Conservation (phyloP, 2,329 filamentous ascomycete genomes). For the Acarospora socialis region DNA sequence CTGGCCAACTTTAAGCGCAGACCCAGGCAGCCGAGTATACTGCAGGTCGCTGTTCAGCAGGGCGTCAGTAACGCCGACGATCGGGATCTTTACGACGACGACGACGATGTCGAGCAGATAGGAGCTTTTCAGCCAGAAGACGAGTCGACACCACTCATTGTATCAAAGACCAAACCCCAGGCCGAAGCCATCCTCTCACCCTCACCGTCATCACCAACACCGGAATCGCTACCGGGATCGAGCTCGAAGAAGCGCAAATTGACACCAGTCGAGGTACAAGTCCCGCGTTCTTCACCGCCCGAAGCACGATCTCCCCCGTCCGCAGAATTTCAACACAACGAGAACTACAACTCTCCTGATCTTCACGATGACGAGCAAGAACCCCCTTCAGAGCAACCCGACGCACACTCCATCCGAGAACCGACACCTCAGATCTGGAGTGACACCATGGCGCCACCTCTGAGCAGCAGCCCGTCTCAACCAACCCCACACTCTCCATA, state of each 20-base stretch:
- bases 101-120: slow-evolving; percentile 27
- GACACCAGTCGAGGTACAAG: slow-evolving; percentile 17
- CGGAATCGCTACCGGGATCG: too few species aligned
- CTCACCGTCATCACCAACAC: slow-evolving; percentile 15
- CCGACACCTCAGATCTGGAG: slow-evolving; percentile 18
- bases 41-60: slow-evolving; percentile 30
- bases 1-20: slow-evolving; percentile 30
- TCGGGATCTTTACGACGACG: slow-evolving; percentile 23
- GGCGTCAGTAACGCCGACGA: too few species aligned
- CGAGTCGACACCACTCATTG: slow-evolving; percentile 30
- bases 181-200: slow-evolving; percentile 20
- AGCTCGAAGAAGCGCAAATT: slow-evolving; percentile 26
- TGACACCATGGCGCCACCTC: slow-evolving; percentile 25
- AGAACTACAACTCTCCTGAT: slow-evolving; percentile 2
- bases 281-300: slow-evolving; percentile 17
- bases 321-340: too few species aligned
- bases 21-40: slow-evolving; percentile 30
- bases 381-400: slow-evolving; percentile 7
- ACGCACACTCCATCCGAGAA: slow-evolving; percentile 4
- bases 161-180: slow-evolving; percentile 14
- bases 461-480: slow-evolving; percentile 19
- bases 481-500: too few species aligned
- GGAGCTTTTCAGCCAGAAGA: slow-evolving; percentile 29
- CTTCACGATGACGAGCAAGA: slow-evolving; percentile 7
- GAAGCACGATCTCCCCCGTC: slow-evolving; percentile 6